Conservation (phyloP, 139 green algal species). For the Micractinium sp. region DNA sequence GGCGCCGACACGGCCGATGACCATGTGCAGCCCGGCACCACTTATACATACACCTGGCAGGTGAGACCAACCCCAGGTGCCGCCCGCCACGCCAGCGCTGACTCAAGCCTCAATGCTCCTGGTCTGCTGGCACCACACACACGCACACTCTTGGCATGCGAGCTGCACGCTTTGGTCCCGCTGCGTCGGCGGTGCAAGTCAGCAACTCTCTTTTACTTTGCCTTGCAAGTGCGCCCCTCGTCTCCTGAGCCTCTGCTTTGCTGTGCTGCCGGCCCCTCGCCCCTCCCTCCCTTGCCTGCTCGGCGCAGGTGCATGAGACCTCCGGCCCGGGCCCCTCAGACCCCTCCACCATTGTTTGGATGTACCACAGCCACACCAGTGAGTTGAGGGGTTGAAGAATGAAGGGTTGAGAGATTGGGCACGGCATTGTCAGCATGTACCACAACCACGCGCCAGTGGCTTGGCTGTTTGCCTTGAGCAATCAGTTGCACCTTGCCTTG, state of each 20-base stretch:
- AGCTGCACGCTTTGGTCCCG: no score
- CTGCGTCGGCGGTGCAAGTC: no score
- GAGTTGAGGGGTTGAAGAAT: conserved; percentile 34
- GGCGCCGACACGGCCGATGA: conserved; percentile 19
- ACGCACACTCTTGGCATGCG: no score
- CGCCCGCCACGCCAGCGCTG: no score
- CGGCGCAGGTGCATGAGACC: conserved; percentile 62
- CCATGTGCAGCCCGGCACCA: conserved; percentile 4
- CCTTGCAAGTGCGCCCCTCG: no score
- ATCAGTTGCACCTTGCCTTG: no score
- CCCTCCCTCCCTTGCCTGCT: not conserved
- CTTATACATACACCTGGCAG: conserved; percentile 60
- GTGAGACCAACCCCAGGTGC: not conserved
- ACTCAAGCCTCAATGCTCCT: no score
- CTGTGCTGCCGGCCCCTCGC: no score
- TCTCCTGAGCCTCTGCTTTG: no score
- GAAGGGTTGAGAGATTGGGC: not conserved
- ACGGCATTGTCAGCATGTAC: conserved; percentile 73
- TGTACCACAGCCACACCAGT: conserved; percentile 65
- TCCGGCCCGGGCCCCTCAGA: conserved; percentile 68
- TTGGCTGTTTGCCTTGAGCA: not conserved
- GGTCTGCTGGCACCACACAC: no score
- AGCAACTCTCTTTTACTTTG: no score
- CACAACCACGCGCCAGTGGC: conserved; percentile 40
- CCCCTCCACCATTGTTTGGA: conserved; percentile 72